These are phyloP conservation scores for Alternaria rosae DNA, from an alignment of 2,329 filamentous ascomycete species.

Conservation along the genomic window DNA sequence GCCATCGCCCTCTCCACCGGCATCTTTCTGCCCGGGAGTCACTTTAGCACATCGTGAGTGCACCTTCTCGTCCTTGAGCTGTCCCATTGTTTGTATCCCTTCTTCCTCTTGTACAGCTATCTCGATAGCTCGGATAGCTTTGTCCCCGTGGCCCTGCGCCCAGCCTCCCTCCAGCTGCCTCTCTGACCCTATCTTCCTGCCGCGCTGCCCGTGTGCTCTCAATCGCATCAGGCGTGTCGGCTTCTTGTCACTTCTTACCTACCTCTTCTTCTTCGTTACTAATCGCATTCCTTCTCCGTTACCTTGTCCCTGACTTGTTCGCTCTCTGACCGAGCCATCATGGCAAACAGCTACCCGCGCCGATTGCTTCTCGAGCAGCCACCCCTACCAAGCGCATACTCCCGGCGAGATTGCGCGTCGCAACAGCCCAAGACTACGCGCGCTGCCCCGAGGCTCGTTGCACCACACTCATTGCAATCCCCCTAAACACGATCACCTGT, in stretches of 20 bases:
- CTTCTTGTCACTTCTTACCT: conserved; percentile 36
- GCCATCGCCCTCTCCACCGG: conserved; percentile 34
- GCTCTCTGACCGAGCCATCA: conserved; percentile 52
- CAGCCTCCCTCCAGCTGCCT: conserved; percentile 39
- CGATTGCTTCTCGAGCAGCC: conserved; percentile 41
- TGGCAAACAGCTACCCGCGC: conserved; percentile 52
- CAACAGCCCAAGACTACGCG: conserved; percentile 22
- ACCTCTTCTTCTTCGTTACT: conserved; percentile 33
- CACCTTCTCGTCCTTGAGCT: conserved; percentile 40
- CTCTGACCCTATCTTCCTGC: conserved; percentile 43
- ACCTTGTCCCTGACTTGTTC: conserved; percentile 45
- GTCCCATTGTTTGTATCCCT: conserved; percentile 40
- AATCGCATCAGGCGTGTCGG: conserved; percentile 39
- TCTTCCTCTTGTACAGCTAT: conserved; percentile 39
- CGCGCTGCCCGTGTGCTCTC: conserved; percentile 41
- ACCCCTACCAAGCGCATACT: conserved; percentile 32
- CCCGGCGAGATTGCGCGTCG: conserved; percentile 31
- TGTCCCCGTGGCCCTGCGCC: conserved; percentile 41
- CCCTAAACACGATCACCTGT: conserved; percentile 20
- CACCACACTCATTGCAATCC: conserved; percentile 17
- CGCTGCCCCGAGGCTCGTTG: conserved; percentile 28
- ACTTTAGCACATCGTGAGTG: conserved; percentile 51
- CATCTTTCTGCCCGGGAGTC: conserved; percentile 29
- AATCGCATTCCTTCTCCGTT: conserved; percentile 34
- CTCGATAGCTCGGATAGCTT: conserved; percentile 43